Conservation (phyloP, 1,139 yeast species). For the Pichia inconspicua region DNA sequence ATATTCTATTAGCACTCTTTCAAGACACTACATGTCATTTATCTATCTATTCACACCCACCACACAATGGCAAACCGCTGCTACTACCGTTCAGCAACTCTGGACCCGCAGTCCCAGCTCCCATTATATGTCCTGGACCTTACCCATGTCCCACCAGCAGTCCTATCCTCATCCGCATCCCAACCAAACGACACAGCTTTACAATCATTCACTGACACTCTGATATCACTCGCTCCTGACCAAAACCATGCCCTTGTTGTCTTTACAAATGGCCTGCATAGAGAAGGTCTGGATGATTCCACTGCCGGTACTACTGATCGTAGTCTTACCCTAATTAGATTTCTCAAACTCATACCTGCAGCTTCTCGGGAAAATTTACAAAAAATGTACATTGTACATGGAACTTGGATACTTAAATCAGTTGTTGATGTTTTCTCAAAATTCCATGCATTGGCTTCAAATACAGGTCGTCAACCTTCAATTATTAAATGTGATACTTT, state of each 20-base stretch:
- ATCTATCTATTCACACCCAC: too few relatives aligned
- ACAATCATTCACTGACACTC: not conserved
- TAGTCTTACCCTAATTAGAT: conserved; percentile 37
- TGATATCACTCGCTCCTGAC: not conserved
- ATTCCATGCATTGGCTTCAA: conserved; percentile 30
- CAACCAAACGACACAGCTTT: not conserved
- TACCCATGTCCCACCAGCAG: conserved; percentile 20
- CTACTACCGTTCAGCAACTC: conserved; percentile 19
- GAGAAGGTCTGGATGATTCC: conserved; percentile 3
- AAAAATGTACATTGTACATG: conserved; percentile 78
- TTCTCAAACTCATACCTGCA: conserved; percentile 62
- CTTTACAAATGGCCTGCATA: conserved; percentile 24
- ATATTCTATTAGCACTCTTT: too few relatives aligned
- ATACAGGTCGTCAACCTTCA: conserved; percentile 24
- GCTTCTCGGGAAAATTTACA: conserved; percentile 46
- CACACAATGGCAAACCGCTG: conserved; percentile 9
- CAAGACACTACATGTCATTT: too few relatives aligned
- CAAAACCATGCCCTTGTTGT: conserved; percentile 16
- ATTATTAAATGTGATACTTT: conserved; percentile 49
- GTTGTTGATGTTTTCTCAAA: conserved; percentile 67
- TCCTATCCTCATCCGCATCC: not conserved
- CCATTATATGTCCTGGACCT: conserved; percentile 27
- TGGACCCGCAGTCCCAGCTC: conserved; percentile 21
- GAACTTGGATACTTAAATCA: conserved; percentile 82
- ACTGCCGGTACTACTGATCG: not conserved